Evolutionary conservation across 2,329 filamentous ascomycete genomes (phyloP), one percentile per base, ranked within the genome.

Genomic region (Xylaria digitata): DNA sequence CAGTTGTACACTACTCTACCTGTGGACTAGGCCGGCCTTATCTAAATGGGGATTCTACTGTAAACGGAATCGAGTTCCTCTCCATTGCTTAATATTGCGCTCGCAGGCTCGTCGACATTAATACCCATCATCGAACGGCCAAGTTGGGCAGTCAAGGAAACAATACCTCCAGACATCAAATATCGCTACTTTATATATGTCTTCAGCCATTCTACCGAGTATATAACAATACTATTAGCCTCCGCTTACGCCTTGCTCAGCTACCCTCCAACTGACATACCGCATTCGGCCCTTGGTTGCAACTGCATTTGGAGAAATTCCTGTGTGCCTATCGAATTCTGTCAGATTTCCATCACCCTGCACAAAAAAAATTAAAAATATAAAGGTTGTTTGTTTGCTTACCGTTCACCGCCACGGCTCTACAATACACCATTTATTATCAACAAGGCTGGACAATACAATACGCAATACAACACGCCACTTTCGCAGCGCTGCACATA

Each of bases 251-350:
- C 48, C 9, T 37, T 37, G 46, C 53, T 52, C 21, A 43, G 48
- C 19, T n/a, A 59, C 19, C 59, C 49, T 50, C 37, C 37, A 40
- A 15, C 13, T 48, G 40, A 48, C 56, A 37, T 61, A 32, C 61
- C 53, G 58, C 57, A 60, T 58, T 30, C 60, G 59, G 56, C 42
- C 42, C 49, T 34, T 68, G 53, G 30, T 52, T 65, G 48, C 58
- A 48, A 55, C 49, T n/a, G 55, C 40, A 67, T 69, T 71, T 69
- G 57, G 48, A 48, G 62, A 56, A 69, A 61, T 70, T 69, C 30
- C 54, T 59, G 70, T 70, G 70, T 61, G 46, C 53, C 4, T 50
- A n/a, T 48, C 50, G 61, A 66, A 61, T 63, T 59, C 64, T 54
- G 53, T 56, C 56, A 57, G 46, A 65, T 46, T 59, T 11, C 7